Percentiles rank a stretch among this genome's conserved stretches.
These are phyloP conservation scores for Dipteronia dyeriana DNA, from an alignment of 345 rosid species.

Conservation along the genomic window DNA sequence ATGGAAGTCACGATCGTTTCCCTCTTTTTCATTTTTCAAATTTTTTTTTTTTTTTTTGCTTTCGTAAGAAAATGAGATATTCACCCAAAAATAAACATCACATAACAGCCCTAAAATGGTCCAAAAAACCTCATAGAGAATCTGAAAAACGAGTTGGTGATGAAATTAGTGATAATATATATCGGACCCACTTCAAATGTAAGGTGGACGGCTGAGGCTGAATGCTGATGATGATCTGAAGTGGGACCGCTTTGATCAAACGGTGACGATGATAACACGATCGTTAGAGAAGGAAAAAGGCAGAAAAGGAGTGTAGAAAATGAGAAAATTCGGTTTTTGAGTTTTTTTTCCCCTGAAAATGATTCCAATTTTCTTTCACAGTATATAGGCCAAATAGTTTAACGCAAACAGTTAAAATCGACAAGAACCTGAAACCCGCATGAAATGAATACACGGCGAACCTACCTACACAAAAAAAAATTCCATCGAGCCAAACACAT, in stretches of 20 bases:
- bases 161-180: background rate
- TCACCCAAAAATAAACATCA: background rate
- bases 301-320: slow-evolving; percentile 4
- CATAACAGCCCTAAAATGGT: background rate
- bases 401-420: background rate
- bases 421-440: background rate
- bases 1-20: too few relatives aligned
- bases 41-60: slow-evolving; percentile 21
- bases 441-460: too few relatives aligned
- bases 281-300: background rate
- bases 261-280: background rate
- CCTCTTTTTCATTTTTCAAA: slow-evolving; percentile 33
- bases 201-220: slow-evolving; percentile 1
- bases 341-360: slow-evolving; percentile 20
- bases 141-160: background rate
- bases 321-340: slow-evolving; percentile 16
- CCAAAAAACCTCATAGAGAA: background rate
- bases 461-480: background rate
- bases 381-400: background rate
- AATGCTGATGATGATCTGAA: background rate
- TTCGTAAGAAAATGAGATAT: slow-evolving; percentile 37
- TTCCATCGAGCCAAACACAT: background rate
- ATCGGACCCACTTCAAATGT: background rate
- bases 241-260: slow-evolving; percentile 11
- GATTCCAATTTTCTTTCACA: slow-evolving; percentile 11